phyloP scores from a whole-genome alignment of 2,329 filamentous ascomycete species.

The Passalora sequoiae region DNA sequence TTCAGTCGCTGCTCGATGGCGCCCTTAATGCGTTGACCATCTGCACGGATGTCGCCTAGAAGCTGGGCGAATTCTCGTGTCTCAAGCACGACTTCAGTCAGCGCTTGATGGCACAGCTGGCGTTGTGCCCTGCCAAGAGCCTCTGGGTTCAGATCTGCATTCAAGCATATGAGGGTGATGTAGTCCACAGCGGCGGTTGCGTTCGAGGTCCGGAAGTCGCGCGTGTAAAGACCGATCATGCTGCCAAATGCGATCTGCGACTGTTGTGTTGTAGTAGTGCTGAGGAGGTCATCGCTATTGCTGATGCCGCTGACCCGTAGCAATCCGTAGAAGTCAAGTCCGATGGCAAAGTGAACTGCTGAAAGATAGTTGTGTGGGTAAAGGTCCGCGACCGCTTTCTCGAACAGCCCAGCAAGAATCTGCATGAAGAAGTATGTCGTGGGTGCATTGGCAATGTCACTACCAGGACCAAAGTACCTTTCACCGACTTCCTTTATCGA shows the following conservation, averaged over 20 bases:
- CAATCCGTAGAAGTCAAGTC: constrained; percentile 81
- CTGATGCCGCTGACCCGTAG: constrained; percentile 79
- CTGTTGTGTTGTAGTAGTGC: constrained; percentile 61
- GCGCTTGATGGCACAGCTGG: constrained; percentile 80
- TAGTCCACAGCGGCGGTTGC: constrained; percentile 91
- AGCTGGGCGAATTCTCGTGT: constrained; percentile 92
- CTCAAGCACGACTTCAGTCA: constrained; percentile 92
- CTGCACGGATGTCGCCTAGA: constrained; percentile 81
- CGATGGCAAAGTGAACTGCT: constrained; percentile 90
- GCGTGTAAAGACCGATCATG: constrained; percentile 91
- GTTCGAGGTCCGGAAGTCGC: constrained; percentile 87
- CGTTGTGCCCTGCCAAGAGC: constrained; percentile 71
- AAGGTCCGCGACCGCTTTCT: constrained; percentile 85
- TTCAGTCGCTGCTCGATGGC: constrained; percentile 79
- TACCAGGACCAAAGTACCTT: constrained; percentile 79
- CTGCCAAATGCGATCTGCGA: constrained; percentile 91
- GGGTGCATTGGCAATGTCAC: constrained; percentile 74
- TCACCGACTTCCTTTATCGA: constrained; percentile 85
- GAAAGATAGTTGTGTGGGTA: constrained; percentile 90
- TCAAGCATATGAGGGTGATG: constrained; percentile 83
- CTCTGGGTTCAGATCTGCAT: constrained; percentile 67
- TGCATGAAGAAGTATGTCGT: constrained; percentile 93
- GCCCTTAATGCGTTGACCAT: constrained; percentile 79
- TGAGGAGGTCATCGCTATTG: constrained; percentile 62
- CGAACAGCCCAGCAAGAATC: constrained; percentile 84